Percentiles rank a stretch among this genome's conserved stretches.
Conservation (phyloP, 2,329 filamentous ascomycete genomes). For the Monilinia vaccinii-corymbosi region DNA sequence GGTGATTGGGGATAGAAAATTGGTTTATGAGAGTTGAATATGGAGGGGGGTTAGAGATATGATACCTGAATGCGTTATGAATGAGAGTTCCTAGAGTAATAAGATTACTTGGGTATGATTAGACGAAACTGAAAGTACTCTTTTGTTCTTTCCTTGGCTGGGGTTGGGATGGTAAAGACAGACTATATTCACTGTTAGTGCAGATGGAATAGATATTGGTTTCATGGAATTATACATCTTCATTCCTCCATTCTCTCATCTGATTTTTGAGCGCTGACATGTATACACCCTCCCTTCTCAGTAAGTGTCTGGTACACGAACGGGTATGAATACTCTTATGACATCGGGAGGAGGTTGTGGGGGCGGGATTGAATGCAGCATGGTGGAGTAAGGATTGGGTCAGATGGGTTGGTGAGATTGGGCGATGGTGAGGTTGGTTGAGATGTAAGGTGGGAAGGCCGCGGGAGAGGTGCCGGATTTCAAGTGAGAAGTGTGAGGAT, state of each 20-base stretch:
- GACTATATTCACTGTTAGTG: neutral
- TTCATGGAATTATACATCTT: neutral
- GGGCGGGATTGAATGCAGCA: no score
- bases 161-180: neutral
- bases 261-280: neutral
- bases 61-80: neutral
- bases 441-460: no score
- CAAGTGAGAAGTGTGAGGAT: no score
- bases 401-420: no score
- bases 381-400: no score
- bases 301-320: no score
- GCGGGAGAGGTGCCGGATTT: no score
- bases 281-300: neutral
- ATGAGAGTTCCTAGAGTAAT: neutral
- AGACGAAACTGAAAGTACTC: neutral
- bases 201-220: neutral
- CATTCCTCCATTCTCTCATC: neutral
- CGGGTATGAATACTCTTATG: no score
- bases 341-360: no score
- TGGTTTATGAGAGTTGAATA: slow-evolving; percentile 37
- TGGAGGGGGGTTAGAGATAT: neutral
- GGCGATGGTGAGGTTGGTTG: no score
- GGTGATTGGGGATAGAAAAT: slow-evolving; percentile 44
- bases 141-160: neutral
- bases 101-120: neutral